Evolutionary conservation across 164 flowering plant species (phyloP).

Genomic region (Liriodendron chinense): DNA sequence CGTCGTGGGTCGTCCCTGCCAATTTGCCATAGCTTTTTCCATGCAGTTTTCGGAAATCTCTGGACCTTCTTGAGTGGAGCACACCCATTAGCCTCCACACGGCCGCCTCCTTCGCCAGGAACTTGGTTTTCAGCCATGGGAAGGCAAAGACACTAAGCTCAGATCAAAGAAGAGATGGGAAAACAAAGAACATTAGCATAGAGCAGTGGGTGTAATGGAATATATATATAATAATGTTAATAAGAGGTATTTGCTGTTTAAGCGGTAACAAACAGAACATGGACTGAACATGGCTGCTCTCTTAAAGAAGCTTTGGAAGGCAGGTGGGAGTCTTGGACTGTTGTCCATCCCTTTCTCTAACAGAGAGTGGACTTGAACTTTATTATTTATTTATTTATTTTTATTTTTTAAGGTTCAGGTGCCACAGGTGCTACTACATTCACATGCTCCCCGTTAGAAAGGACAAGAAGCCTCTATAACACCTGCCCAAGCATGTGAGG

Average conservation of each 20-base stretch:
- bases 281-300: not conserved
- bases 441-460: not conserved
- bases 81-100: not conserved
- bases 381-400: too few species aligned
- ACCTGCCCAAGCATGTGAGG: too few species aligned
- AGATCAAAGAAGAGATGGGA: not conserved
- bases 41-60: slow-evolving; percentile 21
- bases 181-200: not conserved
- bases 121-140: slow-evolving; percentile 14
- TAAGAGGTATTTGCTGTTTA: not conserved
- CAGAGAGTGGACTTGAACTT: not conserved
- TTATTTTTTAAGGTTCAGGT: not conserved
- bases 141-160: not conserved
- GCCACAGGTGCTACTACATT: not conserved
- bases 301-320: not conserved
- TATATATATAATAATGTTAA: not conserved
- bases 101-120: not conserved
- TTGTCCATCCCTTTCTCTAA: slow-evolving; percentile 11
- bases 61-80: slow-evolving; percentile 18
- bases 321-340: slow-evolving; percentile 1
- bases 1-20: slow-evolving; percentile 79
- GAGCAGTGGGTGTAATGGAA: not conserved
- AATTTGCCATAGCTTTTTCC: slow-evolving; percentile 38
- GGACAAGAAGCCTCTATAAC: too few species aligned
- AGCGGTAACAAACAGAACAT: slow-evolving; percentile 9